Evolutionary conservation across 2,329 filamentous ascomycete species (phyloP).

Genomic region (Macrophomina phaseolina): DNA sequence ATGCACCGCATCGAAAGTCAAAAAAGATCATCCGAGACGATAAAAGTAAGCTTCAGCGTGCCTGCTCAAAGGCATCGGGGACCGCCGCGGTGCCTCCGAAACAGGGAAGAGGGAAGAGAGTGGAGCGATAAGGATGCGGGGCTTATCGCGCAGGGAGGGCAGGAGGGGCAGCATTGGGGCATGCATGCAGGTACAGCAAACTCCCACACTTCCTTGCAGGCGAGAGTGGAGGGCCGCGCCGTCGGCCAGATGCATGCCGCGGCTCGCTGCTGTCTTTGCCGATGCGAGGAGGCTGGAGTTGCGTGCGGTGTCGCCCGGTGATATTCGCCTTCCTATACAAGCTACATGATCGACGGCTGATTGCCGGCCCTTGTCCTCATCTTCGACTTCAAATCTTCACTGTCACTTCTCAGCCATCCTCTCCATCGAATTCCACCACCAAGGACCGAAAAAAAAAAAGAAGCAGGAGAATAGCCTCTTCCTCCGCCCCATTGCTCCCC

Average conservation of each 20-base stretch:
- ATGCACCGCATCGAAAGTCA: not conserved
- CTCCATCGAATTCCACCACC: not conserved
- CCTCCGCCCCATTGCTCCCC: not conserved
- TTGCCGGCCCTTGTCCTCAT: not conserved
- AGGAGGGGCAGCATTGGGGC: not conserved
- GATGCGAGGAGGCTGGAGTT: not conserved
- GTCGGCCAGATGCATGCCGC: not conserved
- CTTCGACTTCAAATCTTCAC: not conserved
- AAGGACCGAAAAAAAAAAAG: not conserved
- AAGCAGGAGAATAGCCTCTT: not conserved
- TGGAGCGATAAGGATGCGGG: slow-evolving; percentile 24
- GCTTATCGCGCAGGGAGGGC: slow-evolving; percentile 13
- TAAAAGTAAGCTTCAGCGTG: not conserved
- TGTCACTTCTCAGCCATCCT: too few species aligned
- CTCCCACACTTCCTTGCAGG: not conserved
- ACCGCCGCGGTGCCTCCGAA: slow-evolving; percentile 15
- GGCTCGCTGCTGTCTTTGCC: not conserved
- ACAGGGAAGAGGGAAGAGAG: slow-evolving; percentile 2
- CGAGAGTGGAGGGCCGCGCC: slow-evolving; percentile 3
- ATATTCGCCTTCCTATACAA: slow-evolving; percentile 15
- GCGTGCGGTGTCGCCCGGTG: not conserved
- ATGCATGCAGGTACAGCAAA: slow-evolving; percentile 13
- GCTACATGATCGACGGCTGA: not conserved
- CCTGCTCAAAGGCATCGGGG: not conserved
- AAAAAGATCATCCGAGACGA: not conserved